Conservation (phyloP, 345 rosid species). For the Murraya koenigii region DNA sequence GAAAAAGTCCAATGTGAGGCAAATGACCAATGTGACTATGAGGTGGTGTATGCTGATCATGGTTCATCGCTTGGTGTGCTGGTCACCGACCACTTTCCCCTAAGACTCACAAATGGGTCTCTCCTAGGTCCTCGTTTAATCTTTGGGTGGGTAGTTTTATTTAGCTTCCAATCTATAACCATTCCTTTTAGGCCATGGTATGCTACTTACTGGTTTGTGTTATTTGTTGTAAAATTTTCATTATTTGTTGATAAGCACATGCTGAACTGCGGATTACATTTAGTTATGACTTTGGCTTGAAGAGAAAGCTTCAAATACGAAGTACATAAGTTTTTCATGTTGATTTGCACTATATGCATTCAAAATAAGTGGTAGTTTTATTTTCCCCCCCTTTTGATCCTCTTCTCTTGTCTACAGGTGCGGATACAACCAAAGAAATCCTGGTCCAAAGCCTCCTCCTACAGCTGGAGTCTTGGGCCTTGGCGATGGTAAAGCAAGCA, state of each 20-base stretch:
- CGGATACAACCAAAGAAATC: slow-evolving; percentile 65
- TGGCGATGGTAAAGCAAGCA: slow-evolving; percentile 67
- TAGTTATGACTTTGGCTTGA: not conserved
- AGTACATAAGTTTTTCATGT: not conserved
- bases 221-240: not conserved
- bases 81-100: slow-evolving; percentile 52
- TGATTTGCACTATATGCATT: not conserved
- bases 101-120: slow-evolving; percentile 58
- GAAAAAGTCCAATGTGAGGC: slow-evolving; percentile 37
- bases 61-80: slow-evolving; percentile 79
- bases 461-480: slow-evolving; percentile 85
- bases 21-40: slow-evolving; percentile 78
- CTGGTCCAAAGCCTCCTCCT: slow-evolving; percentile 47
- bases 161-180: not conserved
- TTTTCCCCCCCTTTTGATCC: not conserved
- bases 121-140: slow-evolving; percentile 37
- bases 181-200: not conserved
- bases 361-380: not conserved
- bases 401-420: slow-evolving; percentile 44
- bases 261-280: not conserved
- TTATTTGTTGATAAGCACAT: not conserved
- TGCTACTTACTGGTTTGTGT: not conserved
- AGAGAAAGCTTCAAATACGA: not conserved
- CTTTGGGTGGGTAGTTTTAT: slow-evolving; percentile 62
- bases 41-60: slow-evolving; percentile 66